A percentile compares a stretch with the other conserved stretches of the same genome.
phyloP scores from a whole-genome alignment of 2,329 filamentous ascomycete species.

The Epichloe amarillans region DNA sequence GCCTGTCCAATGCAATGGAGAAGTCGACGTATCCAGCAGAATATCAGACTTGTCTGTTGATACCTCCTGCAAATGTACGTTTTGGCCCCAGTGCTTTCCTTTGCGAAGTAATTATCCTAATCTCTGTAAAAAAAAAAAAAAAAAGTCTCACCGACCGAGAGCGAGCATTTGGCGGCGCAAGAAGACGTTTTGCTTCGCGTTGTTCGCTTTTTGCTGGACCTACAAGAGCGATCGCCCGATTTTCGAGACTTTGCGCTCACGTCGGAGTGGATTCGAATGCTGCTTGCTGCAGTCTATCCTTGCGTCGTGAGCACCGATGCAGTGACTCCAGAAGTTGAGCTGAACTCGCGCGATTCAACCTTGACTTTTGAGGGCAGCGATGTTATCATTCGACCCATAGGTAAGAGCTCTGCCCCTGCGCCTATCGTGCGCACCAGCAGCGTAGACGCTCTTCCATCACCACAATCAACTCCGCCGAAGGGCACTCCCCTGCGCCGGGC shows the following conservation, averaged over 20 bases:
- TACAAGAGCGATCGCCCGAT: slow-evolving; percentile 60
- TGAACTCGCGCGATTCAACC: slow-evolving; percentile 69
- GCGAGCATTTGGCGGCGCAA: slow-evolving; percentile 36
- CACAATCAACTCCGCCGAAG: slow-evolving; percentile 30
- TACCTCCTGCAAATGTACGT: background rate
- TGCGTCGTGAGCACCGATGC: slow-evolving; percentile 76
- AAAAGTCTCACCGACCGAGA: slow-evolving; percentile 22
- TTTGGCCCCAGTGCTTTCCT: background rate
- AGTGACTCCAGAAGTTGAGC: slow-evolving; percentile 70
- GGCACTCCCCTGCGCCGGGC: slow-evolving; percentile 60
- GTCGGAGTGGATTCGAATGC: slow-evolving; percentile 68
- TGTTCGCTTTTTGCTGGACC: slow-evolving; percentile 63
- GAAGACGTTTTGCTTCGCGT: slow-evolving; percentile 59
- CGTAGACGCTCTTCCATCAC: slow-evolving; percentile 35
- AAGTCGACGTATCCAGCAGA: background rate
- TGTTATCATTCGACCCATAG: slow-evolving; percentile 67
- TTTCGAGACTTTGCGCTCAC: slow-evolving; percentile 74
- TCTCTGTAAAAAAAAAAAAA: background rate
- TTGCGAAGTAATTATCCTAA: background rate
- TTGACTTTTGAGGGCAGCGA: slow-evolving; percentile 78
- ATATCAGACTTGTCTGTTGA: background rate
- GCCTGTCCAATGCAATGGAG: slow-evolving; percentile 19
- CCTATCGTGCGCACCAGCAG: slow-evolving; percentile 64
- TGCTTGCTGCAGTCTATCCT: slow-evolving; percentile 74
- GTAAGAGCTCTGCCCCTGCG: slow-evolving; percentile 39